phyloP scores from a whole-genome alignment of 2,329 filamentous ascomycete species.

The Diaporthe nobilis region DNA sequence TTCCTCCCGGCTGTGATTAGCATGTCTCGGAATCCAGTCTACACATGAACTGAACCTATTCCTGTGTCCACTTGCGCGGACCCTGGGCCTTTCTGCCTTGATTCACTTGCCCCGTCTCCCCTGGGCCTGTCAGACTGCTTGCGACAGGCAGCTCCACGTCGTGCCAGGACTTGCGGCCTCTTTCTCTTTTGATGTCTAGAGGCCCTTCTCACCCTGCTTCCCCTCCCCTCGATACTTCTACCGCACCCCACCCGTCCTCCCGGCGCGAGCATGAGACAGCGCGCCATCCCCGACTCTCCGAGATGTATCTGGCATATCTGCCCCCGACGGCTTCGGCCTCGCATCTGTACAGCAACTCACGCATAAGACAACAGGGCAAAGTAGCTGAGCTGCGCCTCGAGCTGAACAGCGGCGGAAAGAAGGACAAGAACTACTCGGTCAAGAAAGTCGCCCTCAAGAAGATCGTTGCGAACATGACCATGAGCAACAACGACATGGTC shows the following conservation, averaged over 20 bases:
- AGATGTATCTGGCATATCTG: conserved; percentile 69
- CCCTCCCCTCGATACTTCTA: conserved; percentile 10
- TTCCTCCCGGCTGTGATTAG: conserved; percentile 36
- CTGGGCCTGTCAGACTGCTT: background rate
- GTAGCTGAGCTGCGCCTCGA: conserved; percentile 96
- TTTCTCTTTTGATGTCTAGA: background rate
- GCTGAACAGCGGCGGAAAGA: conserved; percentile 93
- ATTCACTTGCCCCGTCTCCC: background rate
- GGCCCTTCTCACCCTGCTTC: conserved; percentile 34
- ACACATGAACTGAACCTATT: background rate
- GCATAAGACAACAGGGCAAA: conserved; percentile 88
- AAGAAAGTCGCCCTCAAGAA: conserved; percentile 99
- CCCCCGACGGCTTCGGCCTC: conserved; percentile 57
- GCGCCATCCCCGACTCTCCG: conserved; percentile 32
- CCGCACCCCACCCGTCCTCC: background rate
- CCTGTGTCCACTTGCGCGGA: conserved; percentile 7
- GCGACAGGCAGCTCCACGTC: background rate
- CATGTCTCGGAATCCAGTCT: conserved; percentile 43
- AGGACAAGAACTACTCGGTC: conserved; percentile 94
- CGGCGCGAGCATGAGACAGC: conserved; percentile 25
- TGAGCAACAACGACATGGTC: conserved; percentile 99
- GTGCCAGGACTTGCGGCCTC: background rate
- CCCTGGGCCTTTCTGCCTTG: conserved; percentile 22
- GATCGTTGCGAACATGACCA: conserved; percentile 99
- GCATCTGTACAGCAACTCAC: conserved; percentile 51